Evolutionary conservation across 306 rosid species (phyloP).

Genomic region (Casuarina glauca): DNA sequence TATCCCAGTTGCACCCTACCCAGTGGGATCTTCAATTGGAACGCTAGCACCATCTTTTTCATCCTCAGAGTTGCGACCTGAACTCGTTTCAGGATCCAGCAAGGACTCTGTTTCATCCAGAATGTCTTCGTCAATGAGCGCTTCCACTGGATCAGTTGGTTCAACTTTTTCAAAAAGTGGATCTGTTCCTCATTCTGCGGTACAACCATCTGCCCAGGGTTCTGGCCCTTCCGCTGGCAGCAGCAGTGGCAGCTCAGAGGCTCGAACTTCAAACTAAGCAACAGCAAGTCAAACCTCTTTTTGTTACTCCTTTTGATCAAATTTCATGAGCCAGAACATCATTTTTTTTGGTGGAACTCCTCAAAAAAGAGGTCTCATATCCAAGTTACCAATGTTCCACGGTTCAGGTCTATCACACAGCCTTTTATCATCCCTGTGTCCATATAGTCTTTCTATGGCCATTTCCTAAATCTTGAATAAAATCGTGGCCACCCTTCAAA

Average conservation of each 20-base stretch:
- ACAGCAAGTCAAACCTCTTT: slow-evolving; percentile 51
- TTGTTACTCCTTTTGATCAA: slow-evolving; percentile 62
- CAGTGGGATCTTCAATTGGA: slow-evolving; percentile 85
- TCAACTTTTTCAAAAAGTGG: slow-evolving; percentile 61
- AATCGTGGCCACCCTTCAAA: slow-evolving; percentile 69
- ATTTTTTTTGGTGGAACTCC: slow-evolving; percentile 60
- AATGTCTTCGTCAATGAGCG: slow-evolving; percentile 83
- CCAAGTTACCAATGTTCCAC: slow-evolving; percentile 54
- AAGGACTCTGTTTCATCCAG: slow-evolving; percentile 72
- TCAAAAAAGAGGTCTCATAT: slow-evolving; percentile 59
- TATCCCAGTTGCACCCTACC: slow-evolving; percentile 93
- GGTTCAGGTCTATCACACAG: slow-evolving; percentile 63
- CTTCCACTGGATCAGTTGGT: slow-evolving; percentile 74
- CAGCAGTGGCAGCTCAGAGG: slow-evolving; percentile 49
- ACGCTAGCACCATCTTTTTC: slow-evolving; percentile 87
- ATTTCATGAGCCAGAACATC: slow-evolving; percentile 55
- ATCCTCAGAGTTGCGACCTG: slow-evolving; percentile 88
- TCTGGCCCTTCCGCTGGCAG: slow-evolving; percentile 55
- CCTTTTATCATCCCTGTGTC: slow-evolving; percentile 60
- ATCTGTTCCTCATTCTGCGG: slow-evolving; percentile 50
- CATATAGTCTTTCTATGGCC: slow-evolving; percentile 74
- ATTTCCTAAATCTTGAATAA: slow-evolving; percentile 70
- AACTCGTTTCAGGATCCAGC: slow-evolving; percentile 58
- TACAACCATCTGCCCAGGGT: slow-evolving; percentile 62
- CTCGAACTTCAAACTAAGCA: slow-evolving; percentile 70